Percentiles rank a stretch among this genome's conserved stretches.
Conservation (phyloP, 805 yeast species). For the Lipomyces lipofer region DNA sequence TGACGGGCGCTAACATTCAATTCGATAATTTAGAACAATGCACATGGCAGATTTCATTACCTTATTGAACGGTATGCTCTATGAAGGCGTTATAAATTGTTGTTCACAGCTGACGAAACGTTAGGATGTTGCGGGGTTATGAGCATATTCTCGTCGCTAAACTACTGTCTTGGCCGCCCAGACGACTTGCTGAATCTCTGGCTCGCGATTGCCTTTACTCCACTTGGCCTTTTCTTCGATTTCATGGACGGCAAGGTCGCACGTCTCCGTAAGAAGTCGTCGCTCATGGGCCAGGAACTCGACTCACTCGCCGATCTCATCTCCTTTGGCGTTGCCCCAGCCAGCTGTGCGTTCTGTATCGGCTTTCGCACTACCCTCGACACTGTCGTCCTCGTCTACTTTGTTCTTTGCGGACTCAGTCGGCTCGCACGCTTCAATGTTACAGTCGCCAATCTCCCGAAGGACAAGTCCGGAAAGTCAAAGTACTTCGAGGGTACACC, state of each 20-base stretch:
- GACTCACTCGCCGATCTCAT: slow-evolving; percentile 90
- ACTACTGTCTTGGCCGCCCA: slow-evolving; percentile 67
- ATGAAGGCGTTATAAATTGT: not conserved
- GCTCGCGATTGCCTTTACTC: slow-evolving; percentile 84
- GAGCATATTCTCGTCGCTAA: slow-evolving; percentile 79
- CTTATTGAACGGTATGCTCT: slow-evolving; percentile 63
- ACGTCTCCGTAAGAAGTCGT: slow-evolving; percentile 84
- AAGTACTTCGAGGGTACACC: slow-evolving; percentile 96
- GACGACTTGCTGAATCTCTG: slow-evolving; percentile 61
- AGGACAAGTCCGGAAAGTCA: slow-evolving; percentile 79
- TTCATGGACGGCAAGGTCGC: slow-evolving; percentile 98
- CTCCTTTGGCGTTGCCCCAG: slow-evolving; percentile 95
- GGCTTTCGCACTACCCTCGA: slow-evolving; percentile 87
- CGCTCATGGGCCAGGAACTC: slow-evolving; percentile 95
- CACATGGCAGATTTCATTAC: slow-evolving; percentile 98
- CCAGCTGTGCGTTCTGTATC: slow-evolving; percentile 84
- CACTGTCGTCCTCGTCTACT: slow-evolving; percentile 69
- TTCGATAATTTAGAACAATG: slow-evolving; percentile 55
- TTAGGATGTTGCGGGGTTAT: slow-evolving; percentile 82
- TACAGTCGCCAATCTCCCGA: slow-evolving; percentile 88
- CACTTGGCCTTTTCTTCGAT: slow-evolving; percentile 92
- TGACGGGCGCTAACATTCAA: not conserved
- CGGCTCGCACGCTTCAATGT: slow-evolving; percentile 95
- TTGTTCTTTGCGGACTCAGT: slow-evolving; percentile 90
- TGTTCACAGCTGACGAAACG: no score